Conservation (phyloP, 2,329 filamentous ascomycete species). For the Clonostachys byssicola region DNA sequence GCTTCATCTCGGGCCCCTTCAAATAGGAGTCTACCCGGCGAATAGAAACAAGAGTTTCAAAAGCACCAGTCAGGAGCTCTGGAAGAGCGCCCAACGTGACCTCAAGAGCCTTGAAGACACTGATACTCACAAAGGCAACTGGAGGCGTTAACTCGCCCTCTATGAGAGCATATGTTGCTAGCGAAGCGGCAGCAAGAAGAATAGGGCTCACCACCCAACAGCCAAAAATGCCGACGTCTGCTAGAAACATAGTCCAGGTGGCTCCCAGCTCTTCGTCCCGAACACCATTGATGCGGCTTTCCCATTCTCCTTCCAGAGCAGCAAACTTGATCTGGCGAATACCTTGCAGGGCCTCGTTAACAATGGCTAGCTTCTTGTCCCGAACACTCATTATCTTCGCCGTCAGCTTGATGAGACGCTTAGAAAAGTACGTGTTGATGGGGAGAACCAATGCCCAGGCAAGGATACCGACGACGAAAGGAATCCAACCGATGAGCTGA, state of each 20-base stretch:
- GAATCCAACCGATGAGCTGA: conserved; percentile 68
- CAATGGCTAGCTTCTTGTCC: conserved; percentile 70
- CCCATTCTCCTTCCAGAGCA: conserved; percentile 71
- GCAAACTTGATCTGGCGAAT: conserved; percentile 86
- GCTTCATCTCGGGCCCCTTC: conserved; percentile 57
- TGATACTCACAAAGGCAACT: conserved; percentile 74
- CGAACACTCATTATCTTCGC: conserved; percentile 70
- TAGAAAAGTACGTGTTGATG: conserved; percentile 64
- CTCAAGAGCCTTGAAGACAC: conserved; percentile 71
- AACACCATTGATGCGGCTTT: conserved; percentile 58
- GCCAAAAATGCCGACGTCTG: conserved; percentile 57
- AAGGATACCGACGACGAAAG: conserved; percentile 60
- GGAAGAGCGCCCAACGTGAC: conserved; percentile 67
- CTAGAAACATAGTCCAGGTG: conserved; percentile 62
- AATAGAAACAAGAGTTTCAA: conserved; percentile 72
- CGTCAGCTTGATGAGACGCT: conserved; percentile 59
- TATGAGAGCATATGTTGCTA: conserved; percentile 63
- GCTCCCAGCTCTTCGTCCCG: conserved; percentile 63
- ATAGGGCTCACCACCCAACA: conserved; percentile 75
- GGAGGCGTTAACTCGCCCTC: conserved; percentile 64
- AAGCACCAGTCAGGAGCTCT: conserved; percentile 64
- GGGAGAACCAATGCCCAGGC: conserved; percentile 63
- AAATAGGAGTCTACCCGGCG: conserved; percentile 71
- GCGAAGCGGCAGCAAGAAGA: conserved; percentile 65
- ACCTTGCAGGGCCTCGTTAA: conserved; percentile 73